These are phyloP conservation scores for Boletus huronensis DNA, from an alignment of 768 basidiomycete species.

Conservation along the genomic window DNA sequence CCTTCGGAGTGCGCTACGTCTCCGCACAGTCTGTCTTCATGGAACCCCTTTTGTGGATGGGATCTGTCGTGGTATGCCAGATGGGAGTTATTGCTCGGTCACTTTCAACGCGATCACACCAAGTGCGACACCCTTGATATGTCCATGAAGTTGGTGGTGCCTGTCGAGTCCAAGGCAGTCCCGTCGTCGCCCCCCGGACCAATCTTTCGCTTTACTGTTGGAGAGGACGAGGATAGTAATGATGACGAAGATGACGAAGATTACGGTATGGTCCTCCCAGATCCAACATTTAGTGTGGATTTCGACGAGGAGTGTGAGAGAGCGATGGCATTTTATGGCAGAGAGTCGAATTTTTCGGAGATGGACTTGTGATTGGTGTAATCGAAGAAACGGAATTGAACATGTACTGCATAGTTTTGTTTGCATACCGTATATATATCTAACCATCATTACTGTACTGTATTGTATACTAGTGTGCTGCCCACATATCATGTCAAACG, in stretches of 20 bases:
- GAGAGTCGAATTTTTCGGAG: conserved; percentile 2
- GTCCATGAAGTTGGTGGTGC: background rate
- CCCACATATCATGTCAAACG: background rate
- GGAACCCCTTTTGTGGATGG: conserved; percentile 33
- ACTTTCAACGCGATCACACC: conserved; percentile 34
- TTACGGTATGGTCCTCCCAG: conserved; percentile 22
- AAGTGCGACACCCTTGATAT: conserved; percentile 3
- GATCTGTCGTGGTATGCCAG: conserved; percentile 50
- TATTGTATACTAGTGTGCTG: conserved; percentile 9
- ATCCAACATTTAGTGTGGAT: conserved; percentile 15
- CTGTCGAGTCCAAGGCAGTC: background rate
- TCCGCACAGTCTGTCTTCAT: conserved; percentile 3
- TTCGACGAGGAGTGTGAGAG: conserved; percentile 28
- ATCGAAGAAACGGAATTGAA: background rate
- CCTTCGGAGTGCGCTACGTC: conserved; percentile 7
- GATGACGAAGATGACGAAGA: conserved; percentile 27
- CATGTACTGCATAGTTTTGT: conserved; percentile 19
- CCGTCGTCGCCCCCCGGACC: conserved; percentile 1
- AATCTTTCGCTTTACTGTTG: conserved; percentile 22
- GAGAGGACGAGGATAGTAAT: conserved; percentile 18
- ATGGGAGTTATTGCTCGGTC: conserved; percentile 49
- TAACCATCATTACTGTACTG: conserved; percentile 11
- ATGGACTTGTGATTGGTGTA: background rate
- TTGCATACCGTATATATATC: conserved; percentile 10
- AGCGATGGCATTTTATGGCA: conserved; percentile 25